Conservation (phyloP, 202 grass and related monocot genomes). For the Cymbopogon flexuosus region DNA sequence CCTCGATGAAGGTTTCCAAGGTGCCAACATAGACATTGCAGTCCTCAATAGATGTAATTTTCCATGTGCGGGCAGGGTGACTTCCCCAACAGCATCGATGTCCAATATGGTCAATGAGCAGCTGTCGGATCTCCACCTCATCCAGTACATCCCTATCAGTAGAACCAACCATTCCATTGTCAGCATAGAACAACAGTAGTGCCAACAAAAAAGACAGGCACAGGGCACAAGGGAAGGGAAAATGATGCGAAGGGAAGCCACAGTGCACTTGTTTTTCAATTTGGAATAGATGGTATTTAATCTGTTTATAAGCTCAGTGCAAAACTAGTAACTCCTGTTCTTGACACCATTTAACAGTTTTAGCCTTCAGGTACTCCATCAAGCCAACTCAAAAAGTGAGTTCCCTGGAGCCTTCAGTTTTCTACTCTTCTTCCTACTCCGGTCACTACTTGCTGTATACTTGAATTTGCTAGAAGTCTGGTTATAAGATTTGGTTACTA, state of each 20-base stretch:
- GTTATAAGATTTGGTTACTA: background rate
- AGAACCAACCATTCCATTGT: constrained; percentile 36
- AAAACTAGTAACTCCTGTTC: background rate
- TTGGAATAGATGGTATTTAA: background rate
- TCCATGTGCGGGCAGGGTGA: constrained; percentile 72
- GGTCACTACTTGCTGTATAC: background rate
- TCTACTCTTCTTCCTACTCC: background rate
- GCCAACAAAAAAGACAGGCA: background rate
- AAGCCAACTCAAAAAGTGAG: background rate
- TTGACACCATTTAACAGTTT: background rate
- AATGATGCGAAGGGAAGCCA: background rate
- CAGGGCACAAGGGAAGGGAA: background rate
- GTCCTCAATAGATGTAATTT: constrained; percentile 68
- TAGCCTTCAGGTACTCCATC: background rate
- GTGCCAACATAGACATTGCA: constrained; percentile 87
- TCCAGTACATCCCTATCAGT: constrained; percentile 56
- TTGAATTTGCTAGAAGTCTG: background rate
- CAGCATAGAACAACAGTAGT: constrained; percentile 1
- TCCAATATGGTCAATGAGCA: constrained; percentile 83
- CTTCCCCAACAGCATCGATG: constrained; percentile 92
- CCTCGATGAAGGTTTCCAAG: constrained; percentile 85
- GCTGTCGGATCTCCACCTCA: constrained; percentile 81
- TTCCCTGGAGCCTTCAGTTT: background rate
- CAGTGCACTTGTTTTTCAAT: background rate
- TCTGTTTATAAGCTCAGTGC: background rate